These are phyloP conservation scores for Penicillium digitatum DNA, from an alignment of 2,329 filamentous ascomycete genomes.

Conservation along the genomic window DNA sequence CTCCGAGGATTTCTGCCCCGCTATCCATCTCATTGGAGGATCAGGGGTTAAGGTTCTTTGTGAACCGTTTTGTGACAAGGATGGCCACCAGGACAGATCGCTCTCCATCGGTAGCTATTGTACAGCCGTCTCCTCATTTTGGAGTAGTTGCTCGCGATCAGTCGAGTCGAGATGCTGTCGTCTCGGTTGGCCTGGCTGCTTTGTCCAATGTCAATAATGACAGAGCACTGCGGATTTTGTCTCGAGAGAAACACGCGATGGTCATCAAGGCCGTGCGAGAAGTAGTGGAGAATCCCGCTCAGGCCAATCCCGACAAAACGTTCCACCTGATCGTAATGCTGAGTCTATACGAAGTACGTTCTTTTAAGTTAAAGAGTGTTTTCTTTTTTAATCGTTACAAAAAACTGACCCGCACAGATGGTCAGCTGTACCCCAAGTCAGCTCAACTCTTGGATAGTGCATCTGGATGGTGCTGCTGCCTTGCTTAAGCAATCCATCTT, in stretches of 20 bases:
- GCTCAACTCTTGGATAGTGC: slow-evolving; percentile 18
- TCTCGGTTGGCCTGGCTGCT: slow-evolving; percentile 25
- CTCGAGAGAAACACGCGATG: slow-evolving; percentile 22
- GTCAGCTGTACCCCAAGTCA: slow-evolving; percentile 17
- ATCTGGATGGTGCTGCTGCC: slow-evolving; percentile 22
- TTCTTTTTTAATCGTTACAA: not conserved
- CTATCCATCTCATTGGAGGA: slow-evolving; percentile 17
- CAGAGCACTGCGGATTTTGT: slow-evolving; percentile 10
- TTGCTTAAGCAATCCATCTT: slow-evolving; percentile 15
- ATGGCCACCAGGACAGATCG: slow-evolving; percentile 1
- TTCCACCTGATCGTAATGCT: slow-evolving; percentile 22
- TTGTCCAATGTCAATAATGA: slow-evolving; percentile 25
- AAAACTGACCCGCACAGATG: slow-evolving; percentile 14
- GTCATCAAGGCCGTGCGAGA: slow-evolving; percentile 15
- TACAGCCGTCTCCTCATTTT: slow-evolving; percentile 4
- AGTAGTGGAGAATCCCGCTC: slow-evolving; percentile 15
- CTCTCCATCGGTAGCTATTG: not conserved
- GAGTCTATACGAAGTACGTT: slow-evolving; percentile 23
- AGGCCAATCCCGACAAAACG: slow-evolving; percentile 12
- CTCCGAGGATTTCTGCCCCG: slow-evolving; percentile 5
- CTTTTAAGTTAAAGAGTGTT: not conserved
- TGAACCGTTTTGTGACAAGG: slow-evolving; percentile 19
- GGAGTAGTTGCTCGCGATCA: slow-evolving; percentile 4
- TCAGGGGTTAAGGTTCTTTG: slow-evolving; percentile 24
- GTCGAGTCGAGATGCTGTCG: slow-evolving; percentile 19